Evolutionary conservation across 108 stramenopile species (phyloP).

Genomic region (Cylindrotheca closterium): DNA sequence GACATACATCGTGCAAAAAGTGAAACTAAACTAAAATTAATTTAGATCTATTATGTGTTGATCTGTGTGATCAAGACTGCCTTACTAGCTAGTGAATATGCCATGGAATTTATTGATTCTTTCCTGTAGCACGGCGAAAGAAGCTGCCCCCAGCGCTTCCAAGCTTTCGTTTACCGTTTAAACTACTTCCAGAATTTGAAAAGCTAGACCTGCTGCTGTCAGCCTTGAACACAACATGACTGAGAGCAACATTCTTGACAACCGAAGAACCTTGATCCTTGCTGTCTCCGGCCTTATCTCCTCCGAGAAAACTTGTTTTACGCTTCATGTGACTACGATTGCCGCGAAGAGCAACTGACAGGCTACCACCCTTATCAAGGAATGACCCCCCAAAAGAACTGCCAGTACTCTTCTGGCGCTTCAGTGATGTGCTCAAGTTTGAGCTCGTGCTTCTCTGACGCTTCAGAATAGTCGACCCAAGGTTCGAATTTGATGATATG

Average conservation of each 20-base stretch:
- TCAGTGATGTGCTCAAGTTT: no score
- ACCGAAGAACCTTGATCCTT: constrained; percentile 25
- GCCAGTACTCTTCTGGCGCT: constrained; percentile 22
- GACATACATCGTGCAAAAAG: no score
- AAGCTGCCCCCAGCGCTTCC: constrained; percentile 35
- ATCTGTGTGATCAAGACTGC: no score
- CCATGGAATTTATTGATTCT: constrained; percentile 5
- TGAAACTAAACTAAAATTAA: no score
- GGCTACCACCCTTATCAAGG: constrained; percentile 17
- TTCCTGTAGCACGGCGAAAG: constrained; percentile 41
- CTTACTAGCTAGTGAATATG: no score
- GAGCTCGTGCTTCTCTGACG: constrained; percentile 9
- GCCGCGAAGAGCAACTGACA: constrained; percentile 61
- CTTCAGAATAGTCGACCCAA: not conserved
- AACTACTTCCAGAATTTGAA: constrained; percentile 14
- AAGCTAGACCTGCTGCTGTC: constrained; percentile 26
- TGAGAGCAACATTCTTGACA: constrained; percentile 64
- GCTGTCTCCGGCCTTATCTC: constrained; percentile 15
- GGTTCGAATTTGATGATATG: constrained; percentile 1
- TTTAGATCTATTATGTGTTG: no score
- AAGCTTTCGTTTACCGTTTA: constrained; percentile 26
- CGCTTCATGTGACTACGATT: constrained; percentile 46
- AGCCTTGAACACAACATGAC: constrained; percentile 64
- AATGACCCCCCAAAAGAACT: constrained; percentile 18
- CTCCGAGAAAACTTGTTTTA: constrained; percentile 64